A percentile compares a stretch with the other conserved stretches of the same genome.
These are phyloP conservation scores for Malus fusca DNA, from an alignment of 306 rosid species.

Conservation along the genomic window DNA sequence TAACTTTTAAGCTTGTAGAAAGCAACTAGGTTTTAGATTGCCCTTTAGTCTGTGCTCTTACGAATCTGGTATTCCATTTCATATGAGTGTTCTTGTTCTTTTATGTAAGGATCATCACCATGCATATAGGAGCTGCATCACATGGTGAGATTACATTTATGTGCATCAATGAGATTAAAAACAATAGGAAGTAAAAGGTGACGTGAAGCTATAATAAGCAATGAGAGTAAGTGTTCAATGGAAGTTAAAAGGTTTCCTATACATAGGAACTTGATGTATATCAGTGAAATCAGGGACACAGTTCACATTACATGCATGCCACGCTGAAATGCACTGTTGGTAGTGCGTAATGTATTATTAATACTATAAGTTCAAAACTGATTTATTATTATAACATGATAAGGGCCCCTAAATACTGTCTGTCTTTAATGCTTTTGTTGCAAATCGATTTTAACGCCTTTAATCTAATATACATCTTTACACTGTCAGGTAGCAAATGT, in stretches of 20 bases:
- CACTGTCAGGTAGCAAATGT: conserved; percentile 82
- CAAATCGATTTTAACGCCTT: conserved; percentile 4
- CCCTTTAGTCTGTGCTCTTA: not conserved
- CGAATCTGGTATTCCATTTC: not conserved
- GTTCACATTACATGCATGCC: not conserved
- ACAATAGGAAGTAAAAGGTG: not conserved
- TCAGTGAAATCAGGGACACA: not conserved
- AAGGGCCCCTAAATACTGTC: not conserved
- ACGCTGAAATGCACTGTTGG: not conserved
- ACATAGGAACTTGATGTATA: not conserved
- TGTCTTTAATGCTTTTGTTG: not conserved
- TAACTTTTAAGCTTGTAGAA: conserved; percentile 6
- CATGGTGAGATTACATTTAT: not conserved
- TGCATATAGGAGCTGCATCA: not conserved
- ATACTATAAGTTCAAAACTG: not conserved
- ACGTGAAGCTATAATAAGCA: not conserved
- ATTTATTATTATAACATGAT: not conserved
- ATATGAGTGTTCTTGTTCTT: not conserved
- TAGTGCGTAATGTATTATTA: not conserved
- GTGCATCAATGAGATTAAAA: not conserved
- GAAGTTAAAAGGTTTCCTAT: not conserved
- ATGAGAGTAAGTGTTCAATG: not conserved
- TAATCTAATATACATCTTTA: conserved; percentile 18
- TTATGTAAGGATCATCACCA: not conserved
- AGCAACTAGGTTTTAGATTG: not conserved